Conservation (phyloP, 495 filamentous ascomycete genomes). For the Lindgomyces ingoldianus region DNA sequence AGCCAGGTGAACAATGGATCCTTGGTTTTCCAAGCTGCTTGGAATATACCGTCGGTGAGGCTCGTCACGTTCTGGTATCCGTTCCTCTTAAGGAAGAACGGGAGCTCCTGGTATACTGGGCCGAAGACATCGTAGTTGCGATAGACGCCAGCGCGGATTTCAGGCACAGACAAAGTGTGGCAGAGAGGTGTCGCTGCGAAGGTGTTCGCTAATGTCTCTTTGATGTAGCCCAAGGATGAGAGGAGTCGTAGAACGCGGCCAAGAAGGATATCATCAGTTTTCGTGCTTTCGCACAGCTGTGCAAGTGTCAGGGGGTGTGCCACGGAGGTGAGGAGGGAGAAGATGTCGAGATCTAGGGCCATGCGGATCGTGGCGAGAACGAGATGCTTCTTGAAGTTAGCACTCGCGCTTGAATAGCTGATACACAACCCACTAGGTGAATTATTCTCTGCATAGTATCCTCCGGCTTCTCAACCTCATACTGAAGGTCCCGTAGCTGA, state of each 20-base stretch:
- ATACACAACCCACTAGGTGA: neutral
- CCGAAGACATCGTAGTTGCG: constrained; percentile 3
- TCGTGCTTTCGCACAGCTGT: neutral
- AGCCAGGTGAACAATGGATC: neutral
- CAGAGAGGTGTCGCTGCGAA: neutral
- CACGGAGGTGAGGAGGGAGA: neutral
- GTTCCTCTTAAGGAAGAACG: neutral
- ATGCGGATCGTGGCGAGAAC: neutral
- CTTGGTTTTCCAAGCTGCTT: neutral
- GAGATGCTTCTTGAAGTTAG: neutral
- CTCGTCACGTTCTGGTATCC: neutral
- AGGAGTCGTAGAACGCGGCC: neutral
- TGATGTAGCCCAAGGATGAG: neutral
- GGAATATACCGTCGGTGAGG: neutral
- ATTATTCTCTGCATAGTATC: neutral
- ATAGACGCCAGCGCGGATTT: neutral
- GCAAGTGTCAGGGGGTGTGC: neutral
- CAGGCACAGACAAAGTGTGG: constrained; percentile 1
- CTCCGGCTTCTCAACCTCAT: constrained; percentile 2
- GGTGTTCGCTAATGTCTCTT: constrained; percentile 1
- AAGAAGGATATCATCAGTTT: neutral
- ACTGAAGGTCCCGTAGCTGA: neutral
- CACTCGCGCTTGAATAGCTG: neutral
- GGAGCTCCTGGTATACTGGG: neutral
- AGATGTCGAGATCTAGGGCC: neutral